Evolutionary conservation across 2,329 filamentous ascomycete species (phyloP), one percentile per base, ranked within the genome.

Genomic region (Phaeosphaeria sp.): DNA sequence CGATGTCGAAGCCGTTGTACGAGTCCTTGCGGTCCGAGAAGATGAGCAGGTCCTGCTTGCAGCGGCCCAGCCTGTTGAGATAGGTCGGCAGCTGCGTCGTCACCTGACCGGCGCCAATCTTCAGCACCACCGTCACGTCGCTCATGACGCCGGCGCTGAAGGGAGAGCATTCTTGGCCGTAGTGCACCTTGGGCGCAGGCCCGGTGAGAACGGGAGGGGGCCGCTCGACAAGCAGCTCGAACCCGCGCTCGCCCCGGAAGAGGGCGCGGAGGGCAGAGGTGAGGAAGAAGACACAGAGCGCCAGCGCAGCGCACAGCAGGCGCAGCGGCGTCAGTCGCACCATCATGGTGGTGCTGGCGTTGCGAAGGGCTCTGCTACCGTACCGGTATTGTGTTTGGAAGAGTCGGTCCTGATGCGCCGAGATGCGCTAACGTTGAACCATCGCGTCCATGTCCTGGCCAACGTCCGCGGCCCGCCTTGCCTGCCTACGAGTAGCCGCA

Each of bases 11-110:
- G 81, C 78, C 55, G 81, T 83, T 41, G 78, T 77, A 55, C 82
- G 77, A 74, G 66, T 85, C 84, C 41, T 83, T 82, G 63, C 82
- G 83, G 70, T 88, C 86, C 41, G 85, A 87, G 73, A 85, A 87
- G 65, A 88, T 80, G 27, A 83, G 79, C 50, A 82, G 81, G 70
- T 87, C 76, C 49, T 82, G 82, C 53, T 85, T 79, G 74, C 85
- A 87, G 65, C 79, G 79, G 46, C 86, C 77, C 2, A 84, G 84
- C 1, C 84, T 85, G 56, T 80, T 72, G 60, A 86, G 79, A 66
- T 87, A 85, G 6, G 80, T 72, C 1, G 85, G 84, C n/a, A 88
- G 79, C 69, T 86, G 84, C 20, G 83, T 81, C 46, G 78, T 74
- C 10, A 83, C 80, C 68, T 88, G 85, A 17, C 83, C 85, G 6